Evolutionary conservation across 768 basidiomycete genomes (phyloP), one percentile per base, ranked within the genome.

Genomic region (Sarcodon sp.): DNA sequence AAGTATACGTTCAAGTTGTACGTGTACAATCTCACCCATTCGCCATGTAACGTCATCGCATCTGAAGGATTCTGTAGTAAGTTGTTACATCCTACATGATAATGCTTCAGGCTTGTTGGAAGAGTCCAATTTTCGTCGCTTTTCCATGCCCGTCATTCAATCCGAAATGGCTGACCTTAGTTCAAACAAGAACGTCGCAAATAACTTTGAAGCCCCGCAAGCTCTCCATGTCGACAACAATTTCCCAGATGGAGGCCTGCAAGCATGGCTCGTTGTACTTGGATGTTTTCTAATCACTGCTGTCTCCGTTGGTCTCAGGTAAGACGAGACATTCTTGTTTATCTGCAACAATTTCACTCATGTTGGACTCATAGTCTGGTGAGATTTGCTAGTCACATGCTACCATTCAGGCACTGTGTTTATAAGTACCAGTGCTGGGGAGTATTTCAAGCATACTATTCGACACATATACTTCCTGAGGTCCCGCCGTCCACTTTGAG

Each of bases 391-490:
- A 27, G 21, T 27, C 21, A 4, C 39, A 45, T 21, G 35, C 46
- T 21, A 7, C 13, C 35, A 37, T 11, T 1, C 34, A 10, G 18
- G 34, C 33, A 13, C 44, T n/a, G 9, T 31, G 27, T 32, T n/a
- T 36, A 21, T 7, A 6, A 31, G 54, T 56, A 51, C 52, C 51
- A 6, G 51, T 57, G 57, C 13, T 64, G 61, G 61, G 63, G 63
- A 31, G 60, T 64, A 0, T 57, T 62, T 0, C 58, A 64, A 35
- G 63, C 61, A 47, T 64, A 58, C 50, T 63, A 61, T 47, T 58
- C 60, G 48, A 46, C 54, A 21, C 53, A 53, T n/a, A 54, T 54
- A 44, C 59, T 59, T 43, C 45, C 58, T 3, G 54, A 46, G 4
- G 57, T 51, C 5, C 15, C 51, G 2, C 49, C 48, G 15, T 44